A percentile compares a stretch with the other conserved stretches of the same genome.
phyloP scores from a whole-genome alignment of 1,284 basidiomycete species.

The Ganoderma lucidum region DNA sequence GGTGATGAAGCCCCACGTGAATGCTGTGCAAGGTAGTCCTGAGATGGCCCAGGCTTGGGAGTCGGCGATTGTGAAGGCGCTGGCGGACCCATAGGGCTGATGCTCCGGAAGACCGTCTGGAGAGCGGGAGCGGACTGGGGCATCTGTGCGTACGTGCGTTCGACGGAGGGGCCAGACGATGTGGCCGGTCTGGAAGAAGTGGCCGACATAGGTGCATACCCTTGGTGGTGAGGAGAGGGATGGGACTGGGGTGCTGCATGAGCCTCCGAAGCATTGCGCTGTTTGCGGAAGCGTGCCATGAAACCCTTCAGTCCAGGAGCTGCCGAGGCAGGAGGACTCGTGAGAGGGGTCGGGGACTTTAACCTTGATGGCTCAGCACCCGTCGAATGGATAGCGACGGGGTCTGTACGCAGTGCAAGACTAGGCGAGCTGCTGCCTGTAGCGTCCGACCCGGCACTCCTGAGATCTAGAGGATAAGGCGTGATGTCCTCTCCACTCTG shows the following conservation, averaged over 20 bases:
- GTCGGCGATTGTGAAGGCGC: slow-evolving; percentile 36
- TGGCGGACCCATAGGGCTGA: slow-evolving; percentile 23
- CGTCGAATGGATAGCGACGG: slow-evolving; percentile 35
- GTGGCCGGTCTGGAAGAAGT: slow-evolving; percentile 21
- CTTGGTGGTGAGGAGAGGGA: slow-evolving; percentile 20
- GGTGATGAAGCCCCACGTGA: slow-evolving; percentile 15
- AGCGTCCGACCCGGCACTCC: slow-evolving; percentile 36
- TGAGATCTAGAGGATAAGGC: slow-evolving; percentile 50
- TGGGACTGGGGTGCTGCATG: slow-evolving; percentile 29
- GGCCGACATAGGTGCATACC: slow-evolving; percentile 24
- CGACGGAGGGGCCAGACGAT: slow-evolving; percentile 20
- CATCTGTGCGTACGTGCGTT: slow-evolving; percentile 26
- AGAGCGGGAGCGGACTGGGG: slow-evolving; percentile 38
- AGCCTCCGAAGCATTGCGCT: slow-evolving; percentile 48
- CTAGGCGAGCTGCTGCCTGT: slow-evolving; percentile 26
- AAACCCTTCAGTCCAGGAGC: slow-evolving; percentile 79
- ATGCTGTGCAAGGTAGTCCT: slow-evolving; percentile 17
- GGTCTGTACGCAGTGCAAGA: slow-evolving; percentile 40
- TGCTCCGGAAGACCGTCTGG: slow-evolving; percentile 30
- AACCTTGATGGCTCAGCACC: slow-evolving; percentile 61
- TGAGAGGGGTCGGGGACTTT: slow-evolving; percentile 50
- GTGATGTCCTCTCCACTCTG: slow-evolving; percentile 62
- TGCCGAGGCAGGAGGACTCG: slow-evolving; percentile 72
- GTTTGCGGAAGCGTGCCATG: slow-evolving; percentile 81
- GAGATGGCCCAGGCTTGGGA: slow-evolving; percentile 23